These are phyloP conservation scores for Primulina huaijiensis DNA, from an alignment of 257 asterid species.

Conservation along the genomic window DNA sequence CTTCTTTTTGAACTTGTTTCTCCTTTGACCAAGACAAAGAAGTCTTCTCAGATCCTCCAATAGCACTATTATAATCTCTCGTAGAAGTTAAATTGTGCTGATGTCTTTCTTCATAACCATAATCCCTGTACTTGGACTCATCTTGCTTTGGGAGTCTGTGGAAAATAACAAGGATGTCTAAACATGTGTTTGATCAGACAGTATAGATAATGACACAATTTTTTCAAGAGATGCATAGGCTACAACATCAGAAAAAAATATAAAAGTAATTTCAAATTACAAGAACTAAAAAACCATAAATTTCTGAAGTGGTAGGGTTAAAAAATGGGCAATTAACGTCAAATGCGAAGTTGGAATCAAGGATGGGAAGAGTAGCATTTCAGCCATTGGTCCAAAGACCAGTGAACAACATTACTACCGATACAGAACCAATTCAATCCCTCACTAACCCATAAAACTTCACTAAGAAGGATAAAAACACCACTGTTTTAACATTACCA, in stretches of 20 bases:
- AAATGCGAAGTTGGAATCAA: not conserved
- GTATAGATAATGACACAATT: conserved; percentile 7
- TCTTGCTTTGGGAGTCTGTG: conserved; percentile 78
- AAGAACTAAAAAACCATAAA: not conserved
- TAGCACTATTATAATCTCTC: conserved; percentile 52
- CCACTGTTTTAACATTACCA: not conserved
- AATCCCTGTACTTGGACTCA: conserved; percentile 71
- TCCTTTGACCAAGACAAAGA: conserved; percentile 57
- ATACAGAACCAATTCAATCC: not conserved
- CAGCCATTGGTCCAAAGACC: not conserved
- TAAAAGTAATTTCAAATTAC: not conserved
- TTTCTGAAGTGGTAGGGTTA: not conserved
- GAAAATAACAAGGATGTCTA: conserved; percentile 18
- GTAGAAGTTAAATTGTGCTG: conserved; percentile 46
- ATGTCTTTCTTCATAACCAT: conserved; percentile 68
- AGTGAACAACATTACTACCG: not conserved
- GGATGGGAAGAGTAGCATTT: not conserved
- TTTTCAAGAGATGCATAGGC: conserved; percentile 5
- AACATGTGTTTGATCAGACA: conserved; percentile 5
- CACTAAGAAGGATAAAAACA: not conserved
- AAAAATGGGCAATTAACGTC: not conserved
- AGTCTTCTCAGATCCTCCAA: conserved; percentile 52
- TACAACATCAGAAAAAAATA: not conserved
- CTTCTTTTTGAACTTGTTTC: conserved; percentile 63
- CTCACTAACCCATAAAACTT: not conserved